These are phyloP conservation scores for Malassezia sympodialis DNA, from an alignment of 1,284 basidiomycete species.

Conservation along the genomic window DNA sequence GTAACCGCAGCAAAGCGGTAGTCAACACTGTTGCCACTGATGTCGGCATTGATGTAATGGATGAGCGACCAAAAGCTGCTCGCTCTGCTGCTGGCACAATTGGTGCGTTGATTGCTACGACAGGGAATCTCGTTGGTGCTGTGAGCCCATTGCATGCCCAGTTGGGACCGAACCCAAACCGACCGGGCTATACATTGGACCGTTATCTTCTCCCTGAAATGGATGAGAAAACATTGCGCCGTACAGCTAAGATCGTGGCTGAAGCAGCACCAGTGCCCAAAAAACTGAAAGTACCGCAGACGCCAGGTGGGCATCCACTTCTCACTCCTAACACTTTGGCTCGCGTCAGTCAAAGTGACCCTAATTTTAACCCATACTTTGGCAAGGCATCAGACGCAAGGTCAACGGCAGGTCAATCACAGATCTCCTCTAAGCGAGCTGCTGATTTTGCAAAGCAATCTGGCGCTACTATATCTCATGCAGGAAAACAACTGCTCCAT, in stretches of 20 bases:
- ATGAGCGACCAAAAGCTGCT: constrained; percentile 54
- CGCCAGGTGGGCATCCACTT: not conserved
- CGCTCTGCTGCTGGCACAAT: constrained; percentile 60
- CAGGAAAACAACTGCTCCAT: constrained; percentile 1
- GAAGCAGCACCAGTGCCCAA: constrained; percentile 33
- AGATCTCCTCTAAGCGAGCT: not conserved
- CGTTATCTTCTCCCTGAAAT: constrained; percentile 52
- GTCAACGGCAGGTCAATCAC: not conserved
- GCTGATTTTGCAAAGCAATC: not conserved
- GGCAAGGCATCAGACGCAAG: not conserved
- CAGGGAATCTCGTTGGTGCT: constrained; percentile 54
- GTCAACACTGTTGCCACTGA: constrained; percentile 36
- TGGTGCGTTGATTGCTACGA: constrained; percentile 63
- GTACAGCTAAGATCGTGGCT: constrained; percentile 44
- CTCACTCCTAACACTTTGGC: constrained; percentile 1
- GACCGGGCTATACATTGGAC: constrained; percentile 61
- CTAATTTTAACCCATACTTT: constrained; percentile 13
- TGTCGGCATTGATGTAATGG: constrained; percentile 32
- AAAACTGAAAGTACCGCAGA: not conserved
- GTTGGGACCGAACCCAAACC: constrained; percentile 60
- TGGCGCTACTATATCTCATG: not conserved
- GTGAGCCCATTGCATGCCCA: constrained; percentile 43
- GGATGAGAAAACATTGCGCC: constrained; percentile 43
- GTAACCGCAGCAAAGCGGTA: constrained; percentile 16
- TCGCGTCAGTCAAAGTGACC: not conserved